These are phyloP conservation scores for Rhizopogon sp. DNA, from an alignment of 768 basidiomycete genomes.

Conservation along the genomic window DNA sequence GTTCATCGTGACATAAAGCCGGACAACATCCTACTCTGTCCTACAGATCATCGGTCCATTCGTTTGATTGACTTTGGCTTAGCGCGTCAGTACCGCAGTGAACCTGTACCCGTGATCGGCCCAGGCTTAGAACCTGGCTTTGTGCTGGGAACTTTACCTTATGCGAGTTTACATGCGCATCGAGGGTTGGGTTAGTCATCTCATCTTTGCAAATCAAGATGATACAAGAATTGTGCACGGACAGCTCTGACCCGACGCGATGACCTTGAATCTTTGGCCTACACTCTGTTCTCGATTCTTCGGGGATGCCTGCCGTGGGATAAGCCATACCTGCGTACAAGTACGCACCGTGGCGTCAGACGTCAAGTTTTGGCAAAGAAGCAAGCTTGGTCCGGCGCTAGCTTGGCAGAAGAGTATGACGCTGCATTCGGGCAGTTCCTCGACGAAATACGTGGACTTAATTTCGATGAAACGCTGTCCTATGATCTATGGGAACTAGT, in stretches of 20 bases:
- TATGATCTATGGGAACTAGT: neutral
- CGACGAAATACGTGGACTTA: neutral
- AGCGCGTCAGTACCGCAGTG: constrained; percentile 8
- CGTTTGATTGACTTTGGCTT: constrained; percentile 30
- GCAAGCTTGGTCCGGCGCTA: neutral
- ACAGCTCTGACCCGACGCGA: neutral
- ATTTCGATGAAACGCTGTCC: neutral
- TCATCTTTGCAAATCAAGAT: neutral
- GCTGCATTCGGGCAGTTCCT: neutral
- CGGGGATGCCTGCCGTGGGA: neutral
- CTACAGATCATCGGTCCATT: constrained; percentile 19
- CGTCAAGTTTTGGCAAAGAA: neutral
- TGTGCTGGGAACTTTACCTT: constrained; percentile 26
- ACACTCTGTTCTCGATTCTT: neutral
- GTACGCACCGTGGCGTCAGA: neutral
- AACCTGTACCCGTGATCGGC: constrained; percentile 10
- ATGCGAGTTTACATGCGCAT: constrained; percentile 30
- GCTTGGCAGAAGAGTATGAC: neutral
- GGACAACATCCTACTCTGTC: constrained; percentile 26
- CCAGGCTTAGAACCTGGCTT: constrained; percentile 12
- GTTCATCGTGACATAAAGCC: constrained; percentile 35
- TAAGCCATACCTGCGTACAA: neutral
- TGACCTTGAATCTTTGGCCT: neutral
- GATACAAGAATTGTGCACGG: neutral
- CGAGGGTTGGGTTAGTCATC: neutral